Conservation (phyloP, 2,329 filamentous ascomycete genomes). For the Alternaria angustiovoidea region DNA sequence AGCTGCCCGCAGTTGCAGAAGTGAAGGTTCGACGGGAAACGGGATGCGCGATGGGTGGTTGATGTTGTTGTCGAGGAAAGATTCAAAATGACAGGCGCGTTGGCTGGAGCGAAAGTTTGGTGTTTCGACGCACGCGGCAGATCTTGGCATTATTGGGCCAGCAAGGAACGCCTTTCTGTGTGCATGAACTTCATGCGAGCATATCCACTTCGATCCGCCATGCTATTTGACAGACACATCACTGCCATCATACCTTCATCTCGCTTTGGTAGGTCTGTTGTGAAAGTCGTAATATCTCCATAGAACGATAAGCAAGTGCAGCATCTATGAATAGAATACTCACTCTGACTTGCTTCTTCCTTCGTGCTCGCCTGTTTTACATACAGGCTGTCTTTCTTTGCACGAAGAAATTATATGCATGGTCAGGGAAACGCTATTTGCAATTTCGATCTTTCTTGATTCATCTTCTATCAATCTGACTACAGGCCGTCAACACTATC, state of each 20-base stretch:
- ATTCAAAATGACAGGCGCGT: constrained; percentile 30
- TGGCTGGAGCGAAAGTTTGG: constrained; percentile 44
- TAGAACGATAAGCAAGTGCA: background rate
- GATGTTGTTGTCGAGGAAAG: constrained; percentile 21
- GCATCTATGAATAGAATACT: background rate
- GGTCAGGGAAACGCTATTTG: constrained; percentile 1
- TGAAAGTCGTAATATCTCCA: background rate
- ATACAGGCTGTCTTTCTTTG: background rate
- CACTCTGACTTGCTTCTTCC: background rate
- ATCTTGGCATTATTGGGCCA: constrained; percentile 29
- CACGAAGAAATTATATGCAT: background rate
- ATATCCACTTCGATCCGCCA: constrained; percentile 2
- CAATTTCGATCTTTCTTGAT: constrained; percentile 37
- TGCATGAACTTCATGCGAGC: constrained; percentile 19
- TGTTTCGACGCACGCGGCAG: constrained; percentile 36
- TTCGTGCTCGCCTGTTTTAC: background rate
- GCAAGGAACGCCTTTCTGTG: constrained; percentile 1
- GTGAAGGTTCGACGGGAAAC: constrained; percentile 14
- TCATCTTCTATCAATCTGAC: constrained; percentile 33
- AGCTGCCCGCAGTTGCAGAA: constrained; percentile 42
- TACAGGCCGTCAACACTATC: constrained; percentile 18
- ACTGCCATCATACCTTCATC: background rate
- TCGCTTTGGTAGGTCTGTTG: background rate
- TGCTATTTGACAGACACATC: background rate
- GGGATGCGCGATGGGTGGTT: constrained; percentile 21